Percentiles rank a stretch among this genome's conserved stretches.
These are phyloP conservation scores for Leishmania gerbilli DNA, from an alignment of 208 protist species.

Conservation along the genomic window DNA sequence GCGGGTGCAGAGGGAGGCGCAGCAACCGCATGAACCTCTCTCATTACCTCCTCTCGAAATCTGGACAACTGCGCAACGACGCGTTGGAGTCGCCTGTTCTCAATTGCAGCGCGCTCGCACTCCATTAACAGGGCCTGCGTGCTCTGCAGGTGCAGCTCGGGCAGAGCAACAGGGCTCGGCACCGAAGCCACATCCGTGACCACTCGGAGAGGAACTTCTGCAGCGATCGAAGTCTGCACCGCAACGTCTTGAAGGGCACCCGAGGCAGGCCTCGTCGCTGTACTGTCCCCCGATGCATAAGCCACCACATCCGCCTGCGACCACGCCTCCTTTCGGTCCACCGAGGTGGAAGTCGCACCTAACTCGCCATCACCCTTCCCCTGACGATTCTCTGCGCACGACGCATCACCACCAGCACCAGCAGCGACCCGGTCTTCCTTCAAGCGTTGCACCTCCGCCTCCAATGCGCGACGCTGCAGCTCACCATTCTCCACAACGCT, in stretches of 20 bases:
- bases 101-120: neutral
- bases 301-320: neutral
- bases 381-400: neutral
- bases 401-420: neutral
- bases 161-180: neutral
- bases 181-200: neutral
- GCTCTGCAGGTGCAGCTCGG: neutral
- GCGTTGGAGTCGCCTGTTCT: slow-evolving; percentile 23
- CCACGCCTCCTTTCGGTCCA: neutral
- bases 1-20: neutral
- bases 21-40: slow-evolving; percentile 10
- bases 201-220: neutral
- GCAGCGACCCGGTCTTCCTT: neutral
- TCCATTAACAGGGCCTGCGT: slow-evolving; percentile 6
- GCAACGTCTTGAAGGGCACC: neutral
- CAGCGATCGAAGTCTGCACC: neutral
- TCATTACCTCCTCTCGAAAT: slow-evolving; percentile 34
- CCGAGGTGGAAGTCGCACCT: neutral
- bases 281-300: no score
- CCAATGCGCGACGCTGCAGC: slow-evolving; percentile 18
- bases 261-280: neutral
- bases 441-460: slow-evolving; percentile 5
- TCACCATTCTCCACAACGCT: slow-evolving; percentile 15
- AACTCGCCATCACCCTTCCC: neutral
- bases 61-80: slow-evolving; percentile 19